A percentile compares a stretch with the other conserved stretches of the same genome.
phyloP scores from a whole-genome alignment of 2,329 filamentous ascomycete species.

The Ophiostoma perfectum region DNA sequence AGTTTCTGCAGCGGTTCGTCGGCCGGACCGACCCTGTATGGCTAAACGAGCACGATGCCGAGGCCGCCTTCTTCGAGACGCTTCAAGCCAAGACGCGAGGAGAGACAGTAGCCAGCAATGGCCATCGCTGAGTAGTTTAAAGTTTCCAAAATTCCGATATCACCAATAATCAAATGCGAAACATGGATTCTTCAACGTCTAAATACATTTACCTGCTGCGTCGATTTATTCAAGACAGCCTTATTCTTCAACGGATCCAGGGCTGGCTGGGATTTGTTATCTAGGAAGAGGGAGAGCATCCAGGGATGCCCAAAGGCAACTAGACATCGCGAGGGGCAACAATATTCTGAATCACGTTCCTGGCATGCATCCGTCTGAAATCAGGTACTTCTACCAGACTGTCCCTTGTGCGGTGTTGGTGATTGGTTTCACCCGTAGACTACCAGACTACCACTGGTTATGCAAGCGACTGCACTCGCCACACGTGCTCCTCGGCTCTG shows the following conservation, averaged over 20 bases:
- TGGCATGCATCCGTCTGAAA: neutral
- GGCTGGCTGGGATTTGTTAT: neutral
- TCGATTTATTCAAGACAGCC: neutral
- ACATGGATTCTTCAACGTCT: too few relatives aligned
- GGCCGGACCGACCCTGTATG: neutral
- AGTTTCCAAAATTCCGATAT: too few relatives aligned
- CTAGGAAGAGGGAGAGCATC: too few relatives aligned
- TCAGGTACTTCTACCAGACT: neutral
- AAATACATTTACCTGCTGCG: neutral
- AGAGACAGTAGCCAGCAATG: neutral
- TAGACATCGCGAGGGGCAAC: neutral
- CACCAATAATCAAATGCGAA: too few relatives aligned
- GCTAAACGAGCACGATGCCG: constrained; percentile 5
- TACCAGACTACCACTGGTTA: neutral
- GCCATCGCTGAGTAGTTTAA: neutral
- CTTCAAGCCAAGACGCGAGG: neutral
- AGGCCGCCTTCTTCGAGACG: constrained; percentile 6
- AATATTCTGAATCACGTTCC: neutral
- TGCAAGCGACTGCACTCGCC: too few relatives aligned
- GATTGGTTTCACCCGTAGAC: neutral
- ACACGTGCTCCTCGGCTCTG: neutral
- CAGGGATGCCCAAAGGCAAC: neutral
- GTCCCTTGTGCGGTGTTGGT: neutral
- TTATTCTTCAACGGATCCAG: neutral
- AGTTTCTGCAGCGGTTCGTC: constrained; percentile 1